Evolutionary conservation across 2,329 filamentous ascomycete genomes (phyloP).

Genomic region (Davidsoniella australis): DNA sequence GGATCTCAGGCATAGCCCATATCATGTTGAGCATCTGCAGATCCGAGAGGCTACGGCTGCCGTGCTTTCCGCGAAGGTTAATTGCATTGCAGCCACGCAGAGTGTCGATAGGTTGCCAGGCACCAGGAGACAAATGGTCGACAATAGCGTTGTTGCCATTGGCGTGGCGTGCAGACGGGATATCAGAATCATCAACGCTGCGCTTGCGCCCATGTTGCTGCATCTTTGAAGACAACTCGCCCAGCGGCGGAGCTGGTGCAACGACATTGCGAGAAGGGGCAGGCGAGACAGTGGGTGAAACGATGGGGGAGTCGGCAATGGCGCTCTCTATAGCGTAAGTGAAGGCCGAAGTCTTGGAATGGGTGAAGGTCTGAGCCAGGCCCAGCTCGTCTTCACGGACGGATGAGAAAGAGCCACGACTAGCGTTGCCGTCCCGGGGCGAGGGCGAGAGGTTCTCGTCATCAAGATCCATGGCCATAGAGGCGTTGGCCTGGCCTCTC

Average conservation of each 20-base stretch:
- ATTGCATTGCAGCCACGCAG: conserved; percentile 49
- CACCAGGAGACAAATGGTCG: conserved; percentile 38
- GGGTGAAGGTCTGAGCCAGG: conserved; percentile 45
- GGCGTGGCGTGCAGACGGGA: background rate
- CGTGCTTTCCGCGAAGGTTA: conserved; percentile 38
- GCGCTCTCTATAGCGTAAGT: conserved; percentile 31
- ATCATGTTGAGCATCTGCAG: conserved; percentile 37
- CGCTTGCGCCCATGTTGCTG: background rate
- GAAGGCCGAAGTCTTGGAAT: conserved; percentile 45
- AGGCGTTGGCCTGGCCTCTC: background rate
- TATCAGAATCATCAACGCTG: conserved; percentile 1
- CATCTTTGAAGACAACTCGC: background rate
- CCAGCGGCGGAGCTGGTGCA: conserved; percentile 27
- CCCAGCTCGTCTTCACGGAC: conserved; percentile 42
- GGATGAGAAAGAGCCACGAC: conserved; percentile 42
- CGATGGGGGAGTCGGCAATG: conserved; percentile 32
- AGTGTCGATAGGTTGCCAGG: conserved; percentile 39
- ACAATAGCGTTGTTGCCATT: background rate
- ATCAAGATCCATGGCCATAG: background rate
- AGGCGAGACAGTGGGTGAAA: conserved; percentile 31
- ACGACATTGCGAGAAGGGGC: conserved; percentile 29
- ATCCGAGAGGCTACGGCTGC: conserved; percentile 45
- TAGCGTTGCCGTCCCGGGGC: conserved; percentile 5
- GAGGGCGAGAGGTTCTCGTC: conserved; percentile 2
- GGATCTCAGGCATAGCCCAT: conserved; percentile 26